Evolutionary conservation across 257 asterid genomes (phyloP).

Genomic region (Petunia axillaris): DNA sequence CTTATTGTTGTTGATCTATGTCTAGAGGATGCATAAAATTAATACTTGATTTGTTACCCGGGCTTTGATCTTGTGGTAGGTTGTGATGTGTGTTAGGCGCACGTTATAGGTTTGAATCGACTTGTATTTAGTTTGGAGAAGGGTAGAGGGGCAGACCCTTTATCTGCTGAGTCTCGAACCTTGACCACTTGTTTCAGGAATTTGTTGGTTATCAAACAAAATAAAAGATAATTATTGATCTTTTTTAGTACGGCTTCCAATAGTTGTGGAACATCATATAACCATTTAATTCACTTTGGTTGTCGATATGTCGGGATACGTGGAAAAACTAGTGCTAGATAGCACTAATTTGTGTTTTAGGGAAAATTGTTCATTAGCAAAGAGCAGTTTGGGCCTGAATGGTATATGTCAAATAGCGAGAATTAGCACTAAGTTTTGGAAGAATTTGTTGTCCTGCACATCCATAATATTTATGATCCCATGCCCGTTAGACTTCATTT

Average conservation of each 20-base stretch:
- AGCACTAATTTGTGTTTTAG: background rate
- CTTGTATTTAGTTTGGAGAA: no score
- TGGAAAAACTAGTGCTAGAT: background rate
- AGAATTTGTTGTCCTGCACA: background rate
- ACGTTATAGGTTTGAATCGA: no score
- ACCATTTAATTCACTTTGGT: background rate
- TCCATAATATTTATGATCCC: background rate
- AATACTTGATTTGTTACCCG: background rate
- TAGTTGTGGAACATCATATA: no score
- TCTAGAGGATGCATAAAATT: background rate
- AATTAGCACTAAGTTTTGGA: background rate
- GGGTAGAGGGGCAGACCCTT: no score
- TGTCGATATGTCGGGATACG: background rate
- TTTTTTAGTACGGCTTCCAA: no score
- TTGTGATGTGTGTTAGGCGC: no score
- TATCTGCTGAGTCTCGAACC: no score
- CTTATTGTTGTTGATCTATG: background rate
- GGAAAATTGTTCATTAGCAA: background rate
- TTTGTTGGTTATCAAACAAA: no score
- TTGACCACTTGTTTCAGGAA: no score
- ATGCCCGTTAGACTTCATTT: background rate
- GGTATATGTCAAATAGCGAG: background rate
- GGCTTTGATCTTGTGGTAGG: no score
- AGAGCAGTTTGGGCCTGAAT: background rate
- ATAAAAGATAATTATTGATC: no score